A percentile compares a stretch with the other conserved stretches of the same genome.
phyloP scores from a whole-genome alignment of 2,329 filamentous ascomycete species.

The Kalmusia sp. region DNA sequence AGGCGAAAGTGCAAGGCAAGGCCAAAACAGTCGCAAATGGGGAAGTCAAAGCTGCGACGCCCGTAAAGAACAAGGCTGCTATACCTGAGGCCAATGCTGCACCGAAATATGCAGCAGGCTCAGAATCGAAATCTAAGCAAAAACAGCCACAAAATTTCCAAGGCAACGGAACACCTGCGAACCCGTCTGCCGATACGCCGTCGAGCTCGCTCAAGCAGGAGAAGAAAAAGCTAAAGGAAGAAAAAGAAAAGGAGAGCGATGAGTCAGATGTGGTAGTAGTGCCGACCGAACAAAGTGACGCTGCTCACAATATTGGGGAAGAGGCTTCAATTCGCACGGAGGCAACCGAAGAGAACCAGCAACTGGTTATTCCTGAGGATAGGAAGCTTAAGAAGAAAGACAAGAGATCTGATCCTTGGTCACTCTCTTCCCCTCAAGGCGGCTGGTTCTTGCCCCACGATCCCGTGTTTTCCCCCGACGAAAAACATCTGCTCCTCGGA shows the following conservation, averaged over 20 bases:
- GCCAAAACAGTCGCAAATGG: constrained; percentile 19
- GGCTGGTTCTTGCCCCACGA: constrained; percentile 64
- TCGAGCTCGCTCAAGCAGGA: constrained; percentile 18
- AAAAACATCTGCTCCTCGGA: constrained; percentile 72
- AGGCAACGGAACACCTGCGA: constrained; percentile 15
- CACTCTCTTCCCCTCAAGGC: constrained; percentile 57
- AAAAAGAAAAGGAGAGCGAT: neutral
- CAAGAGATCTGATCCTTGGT: constrained; percentile 28
- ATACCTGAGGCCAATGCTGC: constrained; percentile 20
- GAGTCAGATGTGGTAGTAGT: neutral
- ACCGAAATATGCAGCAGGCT: constrained; percentile 17
- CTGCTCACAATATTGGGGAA: neutral
- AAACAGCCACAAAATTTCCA: constrained; percentile 13
- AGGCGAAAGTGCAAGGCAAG: constrained; percentile 37
- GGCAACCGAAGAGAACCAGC: neutral
- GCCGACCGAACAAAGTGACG: too few species aligned
- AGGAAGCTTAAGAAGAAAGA: constrained; percentile 16
- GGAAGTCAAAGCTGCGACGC: constrained; percentile 21
- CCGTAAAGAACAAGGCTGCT: constrained; percentile 11
- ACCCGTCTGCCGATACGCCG: constrained; percentile 16
- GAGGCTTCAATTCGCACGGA: neutral
- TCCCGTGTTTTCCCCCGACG: constrained; percentile 64
- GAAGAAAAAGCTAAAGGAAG: constrained; percentile 8
- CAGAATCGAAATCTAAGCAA: constrained; percentile 17
- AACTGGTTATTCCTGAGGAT: neutral